A percentile compares a stretch with the other conserved stretches of the same genome.
Conservation (phyloP, 257 asterid genomes). For the Capsicum chinense region DNA sequence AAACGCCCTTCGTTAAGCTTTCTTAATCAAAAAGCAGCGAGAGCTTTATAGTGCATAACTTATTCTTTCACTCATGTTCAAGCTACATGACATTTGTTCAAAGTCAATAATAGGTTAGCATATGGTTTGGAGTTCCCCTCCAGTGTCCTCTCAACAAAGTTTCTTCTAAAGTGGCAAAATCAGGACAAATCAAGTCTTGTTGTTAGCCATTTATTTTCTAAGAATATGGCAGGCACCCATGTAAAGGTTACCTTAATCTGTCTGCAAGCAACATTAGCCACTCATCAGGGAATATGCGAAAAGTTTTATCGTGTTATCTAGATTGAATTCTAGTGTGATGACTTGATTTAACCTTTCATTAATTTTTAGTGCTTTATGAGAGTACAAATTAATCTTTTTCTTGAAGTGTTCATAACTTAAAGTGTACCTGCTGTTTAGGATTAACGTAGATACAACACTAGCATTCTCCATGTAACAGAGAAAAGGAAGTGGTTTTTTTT, state of each 20-base stretch:
- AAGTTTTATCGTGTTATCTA: neutral
- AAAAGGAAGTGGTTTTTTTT: neutral
- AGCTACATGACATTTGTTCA: neutral
- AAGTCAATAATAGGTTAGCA: neutral
- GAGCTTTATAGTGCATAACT: neutral
- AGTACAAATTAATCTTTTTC: neutral
- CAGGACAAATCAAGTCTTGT: slow-evolving; percentile 6
- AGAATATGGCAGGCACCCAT: slow-evolving; percentile 4
- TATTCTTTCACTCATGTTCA: neutral
- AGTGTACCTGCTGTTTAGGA: neutral
- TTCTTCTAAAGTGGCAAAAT: neutral
- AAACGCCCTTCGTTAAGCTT: neutral
- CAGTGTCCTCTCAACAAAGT: neutral
- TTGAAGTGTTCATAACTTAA: neutral
- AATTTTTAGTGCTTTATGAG: neutral
- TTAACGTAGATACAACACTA: neutral
- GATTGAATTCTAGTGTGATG: neutral
- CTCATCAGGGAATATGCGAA: neutral
- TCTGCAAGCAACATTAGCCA: neutral
- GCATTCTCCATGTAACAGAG: neutral
- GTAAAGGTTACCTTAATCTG: slow-evolving; percentile 9
- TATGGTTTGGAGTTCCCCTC: neutral
- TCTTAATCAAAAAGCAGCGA: neutral
- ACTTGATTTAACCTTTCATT: neutral
- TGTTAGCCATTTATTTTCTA: neutral